Percentiles rank a stretch among this genome's conserved stretches.
Conservation (phyloP, 805 yeast genomes). For the Cyberlindnera samutprakarnensis region DNA sequence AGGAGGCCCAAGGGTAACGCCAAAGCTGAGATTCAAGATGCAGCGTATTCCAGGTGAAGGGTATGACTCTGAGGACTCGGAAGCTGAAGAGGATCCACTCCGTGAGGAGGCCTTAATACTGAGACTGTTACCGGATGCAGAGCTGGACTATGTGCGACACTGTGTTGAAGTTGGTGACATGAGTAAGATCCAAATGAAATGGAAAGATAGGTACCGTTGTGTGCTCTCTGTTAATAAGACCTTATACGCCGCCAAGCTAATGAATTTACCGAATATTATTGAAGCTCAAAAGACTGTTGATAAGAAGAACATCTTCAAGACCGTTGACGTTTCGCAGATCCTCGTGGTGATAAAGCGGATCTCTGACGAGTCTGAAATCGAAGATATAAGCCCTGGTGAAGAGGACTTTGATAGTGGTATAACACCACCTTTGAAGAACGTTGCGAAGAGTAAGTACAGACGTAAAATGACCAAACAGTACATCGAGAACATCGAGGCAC, state of each 20-base stretch:
- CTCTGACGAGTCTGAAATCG: conserved; percentile 39
- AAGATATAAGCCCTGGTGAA: conserved; percentile 27
- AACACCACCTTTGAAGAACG: conserved; percentile 71
- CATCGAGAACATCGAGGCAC: conserved; percentile 69
- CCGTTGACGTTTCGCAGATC: conserved; percentile 82
- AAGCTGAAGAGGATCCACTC: conserved; percentile 88
- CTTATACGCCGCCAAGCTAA: conserved; percentile 72
- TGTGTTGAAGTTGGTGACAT: conserved; percentile 76
- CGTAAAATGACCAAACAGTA: conserved; percentile 62
- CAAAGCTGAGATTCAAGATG: conserved; percentile 25
- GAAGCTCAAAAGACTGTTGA: conserved; percentile 89
- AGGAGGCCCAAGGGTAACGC: conserved; percentile 24
- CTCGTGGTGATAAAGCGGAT: conserved; percentile 60
- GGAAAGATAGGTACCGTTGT: conserved; percentile 79
- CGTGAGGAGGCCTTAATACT: conserved; percentile 80
- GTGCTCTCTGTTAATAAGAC: conserved; percentile 63
- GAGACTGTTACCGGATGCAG: conserved; percentile 62
- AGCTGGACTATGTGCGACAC: conserved; percentile 63
- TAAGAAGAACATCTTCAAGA: conserved; percentile 78
- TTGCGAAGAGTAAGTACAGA: conserved; percentile 61
- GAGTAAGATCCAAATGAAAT: conserved; percentile 63
- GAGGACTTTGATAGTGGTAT: conserved; percentile 56
- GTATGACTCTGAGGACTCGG: conserved; percentile 95
- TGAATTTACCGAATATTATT: conserved; percentile 83
- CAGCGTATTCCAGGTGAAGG: conserved; percentile 86